These are phyloP conservation scores for Alliaria petiolata DNA, from an alignment of 345 rosid genomes.

Conservation along the genomic window DNA sequence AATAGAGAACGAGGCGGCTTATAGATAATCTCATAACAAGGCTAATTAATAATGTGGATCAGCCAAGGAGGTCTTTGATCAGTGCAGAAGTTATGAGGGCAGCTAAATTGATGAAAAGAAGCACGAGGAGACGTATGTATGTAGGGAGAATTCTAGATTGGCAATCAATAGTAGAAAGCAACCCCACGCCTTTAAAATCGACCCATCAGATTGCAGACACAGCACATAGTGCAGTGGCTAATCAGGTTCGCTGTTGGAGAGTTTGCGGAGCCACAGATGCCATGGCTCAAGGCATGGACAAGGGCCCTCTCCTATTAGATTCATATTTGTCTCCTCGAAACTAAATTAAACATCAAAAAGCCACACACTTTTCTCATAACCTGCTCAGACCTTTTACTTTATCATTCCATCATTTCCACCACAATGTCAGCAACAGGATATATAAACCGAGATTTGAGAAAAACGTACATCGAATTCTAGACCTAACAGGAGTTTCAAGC, in stretches of 20 bases:
- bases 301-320: constrained; percentile 64
- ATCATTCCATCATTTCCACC: constrained; percentile 64
- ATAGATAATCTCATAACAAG: neutral
- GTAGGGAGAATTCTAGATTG: constrained; percentile 72
- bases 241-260: constrained; percentile 52
- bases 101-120: constrained; percentile 19
- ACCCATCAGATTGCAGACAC: constrained; percentile 37
- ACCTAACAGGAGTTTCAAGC: neutral
- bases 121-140: constrained; percentile 25
- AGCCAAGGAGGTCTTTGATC: constrained; percentile 44
- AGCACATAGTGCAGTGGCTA: neutral
- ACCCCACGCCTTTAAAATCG: constrained; percentile 74
- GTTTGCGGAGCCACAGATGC: constrained; percentile 71
- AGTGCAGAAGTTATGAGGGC: constrained; percentile 42
- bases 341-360: constrained; percentile 24
- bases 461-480: neutral
- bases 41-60: constrained; percentile 12
- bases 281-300: constrained; percentile 53
- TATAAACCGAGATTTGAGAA: too few relatives aligned
- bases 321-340: neutral
- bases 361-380: constrained; percentile 29
- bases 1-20: too few relatives aligned
- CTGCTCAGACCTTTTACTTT: constrained; percentile 81
- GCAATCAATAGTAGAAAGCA: constrained; percentile 64
- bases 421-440: neutral